Evolutionary conservation across 768 basidiomycete genomes (phyloP), one percentile per base, ranked within the genome.

Genomic region (Tricholoma sp.): DNA sequence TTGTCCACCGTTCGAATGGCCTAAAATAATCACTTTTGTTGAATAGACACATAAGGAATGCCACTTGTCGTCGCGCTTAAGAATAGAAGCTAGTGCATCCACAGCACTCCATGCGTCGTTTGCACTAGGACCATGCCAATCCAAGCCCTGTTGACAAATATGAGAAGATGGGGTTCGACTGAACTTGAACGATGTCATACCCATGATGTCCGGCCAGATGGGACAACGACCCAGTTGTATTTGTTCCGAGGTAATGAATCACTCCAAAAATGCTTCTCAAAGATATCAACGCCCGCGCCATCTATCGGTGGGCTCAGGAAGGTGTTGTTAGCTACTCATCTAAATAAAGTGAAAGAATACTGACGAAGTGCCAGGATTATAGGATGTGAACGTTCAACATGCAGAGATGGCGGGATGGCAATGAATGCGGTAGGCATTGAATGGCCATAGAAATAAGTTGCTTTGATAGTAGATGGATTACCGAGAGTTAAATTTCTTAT

Each of bases 1-100:
- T 69, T 95, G 94, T 11, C 93, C 94, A 27, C 94, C 94, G 68
- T 97, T 97, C 2, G 93, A 95, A 67, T 97, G 94, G 0, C 94
- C 94, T 32, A 94, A 74, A n/a, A 94, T 65, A n/a, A 88, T 72
- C 7, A 84, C 81, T 27, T 74, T 75, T 2, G 78, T 75, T 27
- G 63, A 12, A 29, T 64, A 58, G 43, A 82, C 75, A 16, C 57
- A 61, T 76, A 80, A 81, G 14, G 64, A 37, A 55, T 68, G 63
- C 82, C 80, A 82, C 3, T 67, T 45, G 21, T 63, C 52, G 14
- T 67, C 68, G 4, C 55, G 54, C 6, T 71, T 61, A 4, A 88
- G 64, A 37, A 91, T 79, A 2, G 29, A 35, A 2, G 69, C 66
- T 34, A 94, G 72, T 2, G 86, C 83, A 24, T 80, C 79, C 5